Base-by-base conservation (phyloP, 202 grass and related monocot genomes). In the Saccharum hybrid region DNA sequence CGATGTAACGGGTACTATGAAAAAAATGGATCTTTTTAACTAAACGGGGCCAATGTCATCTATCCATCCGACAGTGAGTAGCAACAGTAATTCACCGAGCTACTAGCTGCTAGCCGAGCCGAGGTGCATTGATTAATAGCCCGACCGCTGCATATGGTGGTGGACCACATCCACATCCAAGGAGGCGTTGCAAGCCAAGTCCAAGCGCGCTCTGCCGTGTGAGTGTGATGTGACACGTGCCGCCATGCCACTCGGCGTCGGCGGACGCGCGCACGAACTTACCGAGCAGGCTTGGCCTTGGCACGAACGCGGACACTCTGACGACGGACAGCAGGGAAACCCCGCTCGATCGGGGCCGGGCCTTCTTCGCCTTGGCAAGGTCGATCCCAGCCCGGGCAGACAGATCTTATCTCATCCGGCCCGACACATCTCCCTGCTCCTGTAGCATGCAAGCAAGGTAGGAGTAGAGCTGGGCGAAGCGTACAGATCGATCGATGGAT, bases 401-500 rank as follows among this genome's bases (percentile, higher is more conserved):
- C 81, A 76, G 2, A 83, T 83, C 72, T 78, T 86, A 80, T 80
- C 60, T 61, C 76, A 26, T 43, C 8, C 26, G 63, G 11, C 21
- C 23, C 48, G 45, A 36, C 43, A 51, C 70, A 73, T n/a, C 63
- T 68, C 46, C 31, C 48, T 54, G 71, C 49, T 52, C 72, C 71
- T 74, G 71, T 57, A 66, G 42, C 43, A 26, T 8, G 42, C 40
- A 45, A 1, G 4, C 13, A 14, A 45, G 63, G 22, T 11, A 45
- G 42, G 11, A 56, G 49, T 57, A 34, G 18, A 26, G 57, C 68
- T 15, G 74, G 63, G 48, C 14, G 61, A 78, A 28, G 67, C 10
- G 66, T 42, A 62, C 66, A 45, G 37, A 3, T 12, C 57, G 54
- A 42, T 56, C 18, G 5, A 66, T 7, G 5, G 62, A 16, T 66